These are phyloP conservation scores for Suillus subluteus DNA, from an alignment of 768 basidiomycete species.

Conservation along the genomic window DNA sequence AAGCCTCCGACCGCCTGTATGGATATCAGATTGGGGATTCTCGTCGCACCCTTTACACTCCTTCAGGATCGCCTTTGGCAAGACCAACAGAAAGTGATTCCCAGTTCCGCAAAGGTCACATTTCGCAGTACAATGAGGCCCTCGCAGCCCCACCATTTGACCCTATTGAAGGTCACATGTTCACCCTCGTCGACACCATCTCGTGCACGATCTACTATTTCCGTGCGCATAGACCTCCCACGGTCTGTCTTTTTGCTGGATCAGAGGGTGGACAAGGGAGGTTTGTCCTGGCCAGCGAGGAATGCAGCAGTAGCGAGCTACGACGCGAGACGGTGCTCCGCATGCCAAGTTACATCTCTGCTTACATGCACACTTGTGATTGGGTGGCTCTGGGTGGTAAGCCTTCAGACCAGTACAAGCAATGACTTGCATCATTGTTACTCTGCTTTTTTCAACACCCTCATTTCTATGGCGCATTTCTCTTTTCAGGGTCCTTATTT, in stretches of 20 bases:
- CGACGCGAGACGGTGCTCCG: no score
- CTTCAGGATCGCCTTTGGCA: slow-evolving; percentile 20
- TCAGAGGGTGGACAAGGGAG: no score
- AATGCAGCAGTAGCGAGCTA: no score
- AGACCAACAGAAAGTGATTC: neutral
- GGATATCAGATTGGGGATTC: slow-evolving; percentile 13
- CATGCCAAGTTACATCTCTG: no score
- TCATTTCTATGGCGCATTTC: neutral
- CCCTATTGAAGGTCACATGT: no score
- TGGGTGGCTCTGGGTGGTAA: neutral
- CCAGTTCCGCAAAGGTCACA: slow-evolving; percentile 23
- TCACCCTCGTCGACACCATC: no score
- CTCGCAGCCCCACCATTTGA: neutral
- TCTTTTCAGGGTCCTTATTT: neutral
- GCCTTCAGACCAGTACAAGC: neutral
- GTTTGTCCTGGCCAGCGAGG: no score
- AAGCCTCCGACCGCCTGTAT: slow-evolving; percentile 20
- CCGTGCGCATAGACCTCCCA: no score
- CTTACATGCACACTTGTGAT: no score
- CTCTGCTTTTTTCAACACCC: neutral
- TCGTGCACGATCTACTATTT: no score
- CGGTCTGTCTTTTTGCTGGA: no score
- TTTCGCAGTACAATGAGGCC: slow-evolving; percentile 12
- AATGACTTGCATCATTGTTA: neutral
- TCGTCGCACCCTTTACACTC: slow-evolving; percentile 19